A percentile compares a stretch with the other conserved stretches of the same genome.
Conservation (phyloP, 768 basidiomycete genomes). For the Amyloporia xantha region DNA sequence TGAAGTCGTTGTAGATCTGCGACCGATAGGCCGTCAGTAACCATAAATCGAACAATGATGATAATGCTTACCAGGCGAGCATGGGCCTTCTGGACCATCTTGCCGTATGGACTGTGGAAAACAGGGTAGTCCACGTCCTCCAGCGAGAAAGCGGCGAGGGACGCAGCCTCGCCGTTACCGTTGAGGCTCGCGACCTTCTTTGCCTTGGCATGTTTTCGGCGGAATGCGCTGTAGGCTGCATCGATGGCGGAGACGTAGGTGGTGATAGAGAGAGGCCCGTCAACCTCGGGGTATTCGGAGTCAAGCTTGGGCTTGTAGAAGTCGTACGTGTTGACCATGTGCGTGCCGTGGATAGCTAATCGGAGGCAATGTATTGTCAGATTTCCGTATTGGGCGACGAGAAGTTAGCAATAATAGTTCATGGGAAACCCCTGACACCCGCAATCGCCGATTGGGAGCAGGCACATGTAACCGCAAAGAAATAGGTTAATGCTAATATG, state of each 20-base stretch:
- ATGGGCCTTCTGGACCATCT: slow-evolving; percentile 96
- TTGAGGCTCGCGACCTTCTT: slow-evolving; percentile 38
- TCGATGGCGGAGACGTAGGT: slow-evolving; percentile 95
- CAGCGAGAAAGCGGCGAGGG: slow-evolving; percentile 55
- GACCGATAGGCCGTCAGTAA: too few relatives aligned
- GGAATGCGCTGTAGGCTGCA: slow-evolving; percentile 78
- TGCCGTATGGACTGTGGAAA: slow-evolving; percentile 98
- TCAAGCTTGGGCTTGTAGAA: slow-evolving; percentile 98
- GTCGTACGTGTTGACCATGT: slow-evolving; percentile 98
- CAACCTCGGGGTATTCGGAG: slow-evolving; percentile 94
- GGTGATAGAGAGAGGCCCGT: slow-evolving; percentile 93
- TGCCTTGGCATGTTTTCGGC: slow-evolving; percentile 68
- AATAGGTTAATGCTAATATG: too few relatives aligned
- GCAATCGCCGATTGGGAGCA: background rate
- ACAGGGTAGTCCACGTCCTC: slow-evolving; percentile 86
- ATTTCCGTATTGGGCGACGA: too few relatives aligned
- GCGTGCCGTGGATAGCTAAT: slow-evolving; percentile 93
- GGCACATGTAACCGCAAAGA: too few relatives aligned
- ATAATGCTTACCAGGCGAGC: slow-evolving; percentile 58
- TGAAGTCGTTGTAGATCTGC: slow-evolving; percentile 81
- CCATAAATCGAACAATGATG: background rate
- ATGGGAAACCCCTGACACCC: too few relatives aligned
- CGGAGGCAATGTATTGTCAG: too few relatives aligned
- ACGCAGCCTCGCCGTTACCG: slow-evolving; percentile 30
- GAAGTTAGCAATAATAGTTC: background rate